These are phyloP conservation scores for Erodium maritimum DNA, from an alignment of 345 rosid genomes.

Conservation along the genomic window DNA sequence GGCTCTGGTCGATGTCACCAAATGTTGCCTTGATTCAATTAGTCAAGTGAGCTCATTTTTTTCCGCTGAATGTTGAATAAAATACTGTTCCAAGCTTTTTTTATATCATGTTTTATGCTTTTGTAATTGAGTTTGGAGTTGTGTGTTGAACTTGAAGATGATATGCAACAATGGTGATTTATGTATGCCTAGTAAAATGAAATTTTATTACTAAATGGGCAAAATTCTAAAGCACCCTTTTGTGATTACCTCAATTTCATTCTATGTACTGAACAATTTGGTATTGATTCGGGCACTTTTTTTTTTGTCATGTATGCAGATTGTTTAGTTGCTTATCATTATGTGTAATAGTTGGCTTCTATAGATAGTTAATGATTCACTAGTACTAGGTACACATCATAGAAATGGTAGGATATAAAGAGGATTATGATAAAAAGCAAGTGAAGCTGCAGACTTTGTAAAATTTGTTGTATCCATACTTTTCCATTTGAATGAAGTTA, in stretches of 20 bases:
- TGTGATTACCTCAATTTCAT: neutral
- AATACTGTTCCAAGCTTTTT: neutral
- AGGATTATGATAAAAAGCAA: neutral
- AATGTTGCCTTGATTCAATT: constrained; percentile 71
- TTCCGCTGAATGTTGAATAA: neutral
- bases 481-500: too few species aligned
- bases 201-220: neutral
- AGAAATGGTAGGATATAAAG: neutral
- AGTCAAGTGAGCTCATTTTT: constrained; percentile 38
- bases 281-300: neutral
- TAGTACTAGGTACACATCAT: neutral
- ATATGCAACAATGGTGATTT: constrained; percentile 1
- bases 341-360: neutral
- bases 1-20: constrained; percentile 65
- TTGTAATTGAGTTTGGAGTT: neutral
- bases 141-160: neutral
- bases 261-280: neutral
- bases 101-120: neutral
- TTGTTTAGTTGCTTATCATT: neutral
- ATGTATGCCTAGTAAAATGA: neutral
- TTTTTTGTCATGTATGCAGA: neutral
- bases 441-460: too few species aligned
- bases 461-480: too few species aligned
- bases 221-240: neutral
- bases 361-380: neutral